A percentile compares a stretch with the other conserved stretches of the same genome.
Conservation (phyloP, 495 filamentous ascomycete species). For the Lichenothelia convexa region DNA sequence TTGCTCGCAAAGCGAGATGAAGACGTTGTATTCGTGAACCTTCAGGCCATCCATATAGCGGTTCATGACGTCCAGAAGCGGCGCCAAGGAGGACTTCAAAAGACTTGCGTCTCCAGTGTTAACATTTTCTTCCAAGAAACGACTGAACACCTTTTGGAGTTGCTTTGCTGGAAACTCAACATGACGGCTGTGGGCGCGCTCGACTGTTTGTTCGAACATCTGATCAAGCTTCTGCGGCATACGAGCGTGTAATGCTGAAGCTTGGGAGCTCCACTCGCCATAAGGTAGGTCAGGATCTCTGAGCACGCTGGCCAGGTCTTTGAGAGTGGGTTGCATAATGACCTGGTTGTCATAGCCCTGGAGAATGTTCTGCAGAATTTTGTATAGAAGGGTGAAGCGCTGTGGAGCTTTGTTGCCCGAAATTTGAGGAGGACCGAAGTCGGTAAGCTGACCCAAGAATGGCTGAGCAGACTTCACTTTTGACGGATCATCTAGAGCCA, state of each 20-base stretch:
- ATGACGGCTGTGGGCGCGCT: constrained; percentile 55
- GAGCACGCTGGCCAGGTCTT: constrained; percentile 77
- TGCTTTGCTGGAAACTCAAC: constrained; percentile 87
- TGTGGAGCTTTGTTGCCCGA: constrained; percentile 87
- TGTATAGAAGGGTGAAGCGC: constrained; percentile 56
- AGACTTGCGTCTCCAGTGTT: constrained; percentile 46
- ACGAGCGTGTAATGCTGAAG: constrained; percentile 81
- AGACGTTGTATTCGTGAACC: constrained; percentile 70
- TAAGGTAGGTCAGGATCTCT: constrained; percentile 83
- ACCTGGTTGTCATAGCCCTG: constrained; percentile 93
- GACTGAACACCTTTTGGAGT: constrained; percentile 60
- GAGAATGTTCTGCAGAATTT: constrained; percentile 74
- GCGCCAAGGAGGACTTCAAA: constrained; percentile 55
- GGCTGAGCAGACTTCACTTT: constrained; percentile 93
- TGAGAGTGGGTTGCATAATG: constrained; percentile 76
- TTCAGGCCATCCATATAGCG: constrained; percentile 79
- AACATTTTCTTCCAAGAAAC: constrained; percentile 82
- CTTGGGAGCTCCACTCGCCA: constrained; percentile 89
- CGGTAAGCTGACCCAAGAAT: constrained; percentile 84
- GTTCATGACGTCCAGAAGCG: constrained; percentile 63
- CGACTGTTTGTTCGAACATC: constrained; percentile 63
- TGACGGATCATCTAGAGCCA: constrained; percentile 86
- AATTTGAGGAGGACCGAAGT: constrained; percentile 68
- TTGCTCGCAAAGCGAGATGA: constrained; percentile 54
- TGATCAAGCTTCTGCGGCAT: constrained; percentile 88